Evolutionary conservation across 2,329 filamentous ascomycete species (phyloP).

Genomic region (Zasmidium cellare): DNA sequence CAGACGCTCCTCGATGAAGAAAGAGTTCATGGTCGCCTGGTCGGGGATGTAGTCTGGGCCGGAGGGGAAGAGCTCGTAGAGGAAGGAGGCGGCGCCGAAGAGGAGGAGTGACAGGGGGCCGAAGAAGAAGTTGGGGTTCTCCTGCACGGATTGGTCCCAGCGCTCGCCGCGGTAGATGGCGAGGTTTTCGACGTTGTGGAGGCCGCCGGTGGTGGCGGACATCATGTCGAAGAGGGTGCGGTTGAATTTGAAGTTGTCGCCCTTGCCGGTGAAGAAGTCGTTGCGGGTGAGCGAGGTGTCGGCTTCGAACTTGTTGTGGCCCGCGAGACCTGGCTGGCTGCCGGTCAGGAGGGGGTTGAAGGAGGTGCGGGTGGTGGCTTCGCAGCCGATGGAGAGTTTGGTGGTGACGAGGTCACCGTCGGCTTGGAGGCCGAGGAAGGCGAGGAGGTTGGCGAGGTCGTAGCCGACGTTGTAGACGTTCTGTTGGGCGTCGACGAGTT

Average conservation of each 20-base stretch:
- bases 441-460: constrained; percentile 42
- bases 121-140: constrained; percentile 47
- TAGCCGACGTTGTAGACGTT: constrained; percentile 48
- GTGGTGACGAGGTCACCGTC: constrained; percentile 44
- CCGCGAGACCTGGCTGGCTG: constrained; percentile 43
- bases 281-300: constrained; percentile 44
- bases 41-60: constrained; percentile 35
- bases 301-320: constrained; percentile 47
- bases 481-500: constrained; percentile 47
- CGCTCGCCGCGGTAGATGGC: constrained; percentile 42
- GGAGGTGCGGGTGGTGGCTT: constrained; percentile 40
- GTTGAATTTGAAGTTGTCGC: constrained; percentile 44
- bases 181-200: constrained; percentile 41
- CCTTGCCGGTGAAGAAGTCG: constrained; percentile 41
- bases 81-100: constrained; percentile 45
- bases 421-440: constrained; percentile 40
- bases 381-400: constrained; percentile 48
- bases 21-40: constrained; percentile 37
- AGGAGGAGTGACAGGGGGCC: constrained; percentile 42
- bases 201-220: constrained; percentile 33
- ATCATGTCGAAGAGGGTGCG: constrained; percentile 42
- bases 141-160: constrained; percentile 40
- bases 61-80: constrained; percentile 44
- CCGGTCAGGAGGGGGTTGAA: constrained; percentile 31
- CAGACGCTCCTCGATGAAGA: constrained; percentile 47